These are phyloP conservation scores for Aspergillus fischeri DNA, from an alignment of 2,329 filamentous ascomycete genomes.

Conservation along the genomic window DNA sequence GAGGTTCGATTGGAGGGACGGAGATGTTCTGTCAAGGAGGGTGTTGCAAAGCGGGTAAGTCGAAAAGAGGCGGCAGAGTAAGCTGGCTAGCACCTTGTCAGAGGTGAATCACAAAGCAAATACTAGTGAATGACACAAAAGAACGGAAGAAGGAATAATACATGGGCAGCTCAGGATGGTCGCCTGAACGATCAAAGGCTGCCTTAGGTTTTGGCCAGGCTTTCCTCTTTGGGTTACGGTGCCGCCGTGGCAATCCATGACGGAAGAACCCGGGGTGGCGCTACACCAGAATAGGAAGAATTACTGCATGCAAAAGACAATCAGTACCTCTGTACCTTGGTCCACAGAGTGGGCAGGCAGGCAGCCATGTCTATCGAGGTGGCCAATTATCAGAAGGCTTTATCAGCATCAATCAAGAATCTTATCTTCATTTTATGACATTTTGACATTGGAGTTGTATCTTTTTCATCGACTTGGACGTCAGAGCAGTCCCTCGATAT, in stretches of 20 bases:
- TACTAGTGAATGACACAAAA: background rate
- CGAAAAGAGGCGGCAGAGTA: background rate
- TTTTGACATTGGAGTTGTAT: background rate
- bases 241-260: slow-evolving; percentile 13
- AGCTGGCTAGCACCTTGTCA: background rate
- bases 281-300: slow-evolving; percentile 2
- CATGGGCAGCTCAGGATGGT: background rate
- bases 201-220: background rate
- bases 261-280: slow-evolving; percentile 18
- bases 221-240: background rate
- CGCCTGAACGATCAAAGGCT: background rate
- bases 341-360: too few species aligned
- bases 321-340: too few species aligned
- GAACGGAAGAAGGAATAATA: background rate
- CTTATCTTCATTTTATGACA: background rate
- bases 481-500: background rate
- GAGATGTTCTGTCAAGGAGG: background rate
- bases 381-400: too few species aligned
- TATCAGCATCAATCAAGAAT: background rate
- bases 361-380: too few species aligned
- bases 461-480: background rate
- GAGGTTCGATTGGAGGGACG: slow-evolving; percentile 1
- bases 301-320: background rate
- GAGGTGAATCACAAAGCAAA: background rate
- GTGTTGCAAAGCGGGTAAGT: background rate